Conservation (phyloP, 805 yeast species). For the Torulaspora quercuum region DNA sequence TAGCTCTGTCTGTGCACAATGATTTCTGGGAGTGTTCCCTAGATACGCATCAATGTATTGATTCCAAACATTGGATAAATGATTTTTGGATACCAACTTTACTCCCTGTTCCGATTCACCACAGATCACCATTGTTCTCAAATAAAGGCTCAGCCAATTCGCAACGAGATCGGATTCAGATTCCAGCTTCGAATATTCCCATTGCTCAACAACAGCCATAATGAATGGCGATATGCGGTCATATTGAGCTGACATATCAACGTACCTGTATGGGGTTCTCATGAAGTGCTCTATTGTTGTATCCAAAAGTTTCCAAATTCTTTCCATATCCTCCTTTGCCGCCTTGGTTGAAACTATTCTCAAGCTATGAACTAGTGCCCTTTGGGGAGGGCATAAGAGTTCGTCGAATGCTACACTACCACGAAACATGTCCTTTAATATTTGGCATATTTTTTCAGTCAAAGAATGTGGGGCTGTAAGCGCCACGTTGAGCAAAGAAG, state of each 20-base stretch:
- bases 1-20: not conserved
- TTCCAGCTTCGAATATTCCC: slow-evolving; percentile 47
- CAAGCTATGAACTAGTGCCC: slow-evolving; percentile 52
- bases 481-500: slow-evolving; percentile 57
- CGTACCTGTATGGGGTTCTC: slow-evolving; percentile 77
- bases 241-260: slow-evolving; percentile 50
- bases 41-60: slow-evolving; percentile 18
- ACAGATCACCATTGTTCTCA: slow-evolving; percentile 46
- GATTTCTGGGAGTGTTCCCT: slow-evolving; percentile 1
- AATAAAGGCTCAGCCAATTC: slow-evolving; percentile 51
- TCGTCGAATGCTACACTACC: slow-evolving; percentile 55
- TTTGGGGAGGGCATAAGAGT: slow-evolving; percentile 51
- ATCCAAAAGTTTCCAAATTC: slow-evolving; percentile 65
- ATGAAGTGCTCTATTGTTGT: slow-evolving; percentile 70
- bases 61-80: slow-evolving; percentile 13
- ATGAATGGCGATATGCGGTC: slow-evolving; percentile 52
- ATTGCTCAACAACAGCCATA: slow-evolving; percentile 64
- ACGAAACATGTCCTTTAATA: slow-evolving; percentile 47
- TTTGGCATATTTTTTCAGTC: slow-evolving; percentile 44
- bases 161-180: slow-evolving; percentile 26
- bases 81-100: slow-evolving; percentile 6
- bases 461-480: slow-evolving; percentile 30
- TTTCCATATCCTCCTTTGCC: slow-evolving; percentile 21
- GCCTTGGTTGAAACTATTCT: slow-evolving; percentile 21
- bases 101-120: slow-evolving; percentile 54